These are phyloP conservation scores for Suillus clintonianus DNA, from an alignment of 768 basidiomycete genomes.

Conservation along the genomic window DNA sequence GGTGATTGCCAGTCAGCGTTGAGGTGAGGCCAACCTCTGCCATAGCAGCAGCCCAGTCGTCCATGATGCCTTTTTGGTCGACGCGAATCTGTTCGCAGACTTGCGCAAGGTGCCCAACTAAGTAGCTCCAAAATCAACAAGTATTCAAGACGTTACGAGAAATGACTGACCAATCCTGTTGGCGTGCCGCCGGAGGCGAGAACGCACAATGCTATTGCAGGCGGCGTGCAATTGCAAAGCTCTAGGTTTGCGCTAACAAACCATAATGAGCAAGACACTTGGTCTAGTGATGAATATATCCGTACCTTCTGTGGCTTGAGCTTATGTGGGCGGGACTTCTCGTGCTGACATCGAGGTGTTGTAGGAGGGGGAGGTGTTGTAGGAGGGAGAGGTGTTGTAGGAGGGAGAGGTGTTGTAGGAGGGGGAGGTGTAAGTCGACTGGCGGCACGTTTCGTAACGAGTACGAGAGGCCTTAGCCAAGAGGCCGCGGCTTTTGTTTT, in stretches of 20 bases:
- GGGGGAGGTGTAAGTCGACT: not conserved
- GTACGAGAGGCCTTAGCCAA: not conserved
- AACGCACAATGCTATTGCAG: not conserved
- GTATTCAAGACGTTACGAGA: not conserved
- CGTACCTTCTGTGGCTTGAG: not conserved
- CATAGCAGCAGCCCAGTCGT: not conserved
- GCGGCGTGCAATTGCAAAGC: too few relatives aligned
- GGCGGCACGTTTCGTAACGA: not conserved
- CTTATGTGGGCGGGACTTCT: not conserved
- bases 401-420: too few relatives aligned
- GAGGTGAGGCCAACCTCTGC: not conserved
- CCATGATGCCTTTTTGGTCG: not conserved
- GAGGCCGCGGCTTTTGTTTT: not conserved
- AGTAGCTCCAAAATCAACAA: not conserved
- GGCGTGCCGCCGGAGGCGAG: not conserved
- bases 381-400: not conserved
- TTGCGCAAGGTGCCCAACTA: not conserved
- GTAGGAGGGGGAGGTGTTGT: not conserved
- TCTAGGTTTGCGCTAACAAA: not conserved
- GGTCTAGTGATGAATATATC: not conserved
- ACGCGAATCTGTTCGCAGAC: not conserved
- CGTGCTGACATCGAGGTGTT: not conserved
- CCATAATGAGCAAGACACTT: not conserved
- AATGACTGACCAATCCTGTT: too few relatives aligned
- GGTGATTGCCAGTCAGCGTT: not conserved